Conservation (phyloP, 345 rosid genomes). For the Salix suchowensis region DNA sequence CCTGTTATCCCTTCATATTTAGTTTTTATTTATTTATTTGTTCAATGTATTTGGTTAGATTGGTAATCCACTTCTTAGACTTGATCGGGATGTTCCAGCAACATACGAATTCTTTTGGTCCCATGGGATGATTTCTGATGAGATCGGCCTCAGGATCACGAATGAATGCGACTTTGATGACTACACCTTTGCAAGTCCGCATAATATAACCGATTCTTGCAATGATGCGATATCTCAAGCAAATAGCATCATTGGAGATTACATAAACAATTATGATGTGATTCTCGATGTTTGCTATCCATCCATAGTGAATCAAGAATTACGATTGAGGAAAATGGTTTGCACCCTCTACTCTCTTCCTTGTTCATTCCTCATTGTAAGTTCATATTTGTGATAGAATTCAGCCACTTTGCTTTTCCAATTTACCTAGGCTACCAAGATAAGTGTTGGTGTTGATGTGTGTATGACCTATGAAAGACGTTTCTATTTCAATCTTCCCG, state of each 20-base stretch:
- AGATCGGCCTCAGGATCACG: constrained; percentile 64
- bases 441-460: constrained; percentile 79
- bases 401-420: not conserved
- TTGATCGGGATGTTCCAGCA: constrained; percentile 66
- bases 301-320: constrained; percentile 78
- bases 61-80: constrained; percentile 84
- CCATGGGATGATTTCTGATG: constrained; percentile 94
- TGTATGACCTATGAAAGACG: constrained; percentile 64
- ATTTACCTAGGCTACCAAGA: constrained; percentile 54
- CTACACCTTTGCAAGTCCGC: constrained; percentile 53
- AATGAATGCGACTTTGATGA: constrained; percentile 75
- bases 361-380: not conserved
- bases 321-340: constrained; percentile 71
- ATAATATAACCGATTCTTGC: constrained; percentile 49
- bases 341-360: not conserved
- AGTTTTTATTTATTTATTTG: not conserved
- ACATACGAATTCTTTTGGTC: constrained; percentile 87
- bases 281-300: constrained; percentile 83
- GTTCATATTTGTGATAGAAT: not conserved
- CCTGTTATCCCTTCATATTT: not conserved
- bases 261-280: constrained; percentile 71
- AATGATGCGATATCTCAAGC: constrained; percentile 49
- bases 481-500: constrained; percentile 75
- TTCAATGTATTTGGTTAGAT: constrained; percentile 38
- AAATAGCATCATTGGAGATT: constrained; percentile 49